These are phyloP conservation scores for Phylloporus sp. DNA, from an alignment of 768 basidiomycete species.

Conservation along the genomic window DNA sequence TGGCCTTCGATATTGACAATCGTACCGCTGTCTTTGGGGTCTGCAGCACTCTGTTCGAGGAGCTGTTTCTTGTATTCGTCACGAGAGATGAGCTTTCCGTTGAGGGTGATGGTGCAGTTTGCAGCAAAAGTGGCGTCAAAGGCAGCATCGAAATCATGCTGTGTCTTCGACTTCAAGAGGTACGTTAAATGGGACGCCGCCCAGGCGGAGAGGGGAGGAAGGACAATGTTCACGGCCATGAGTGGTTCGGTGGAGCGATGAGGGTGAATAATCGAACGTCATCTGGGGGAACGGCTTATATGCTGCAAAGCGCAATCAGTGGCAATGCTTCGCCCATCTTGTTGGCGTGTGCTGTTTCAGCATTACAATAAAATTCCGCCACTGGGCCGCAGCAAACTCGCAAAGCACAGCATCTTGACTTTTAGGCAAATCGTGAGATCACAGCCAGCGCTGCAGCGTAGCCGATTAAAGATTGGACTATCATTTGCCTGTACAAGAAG, in stretches of 20 bases:
- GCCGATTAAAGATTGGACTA: too few species aligned
- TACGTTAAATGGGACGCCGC: conserved; percentile 35
- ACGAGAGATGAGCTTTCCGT: conserved; percentile 36
- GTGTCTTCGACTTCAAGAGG: conserved; percentile 36
- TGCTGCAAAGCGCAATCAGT: background rate
- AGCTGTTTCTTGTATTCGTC: conserved; percentile 38
- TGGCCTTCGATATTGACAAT: conserved; percentile 23
- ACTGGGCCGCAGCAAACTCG: background rate
- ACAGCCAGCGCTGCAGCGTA: too few species aligned
- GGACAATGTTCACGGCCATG: conserved; percentile 31
- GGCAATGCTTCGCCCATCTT: background rate
- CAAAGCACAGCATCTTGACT: conserved; percentile 3
- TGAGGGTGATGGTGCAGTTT: conserved; percentile 36
- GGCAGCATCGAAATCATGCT: conserved; percentile 30
- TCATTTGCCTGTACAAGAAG: too few species aligned
- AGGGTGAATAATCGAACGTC: background rate
- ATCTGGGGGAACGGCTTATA: conserved; percentile 11
- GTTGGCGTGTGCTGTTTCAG: background rate
- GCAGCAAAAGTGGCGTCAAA: conserved; percentile 40
- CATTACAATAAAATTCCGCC: background rate
- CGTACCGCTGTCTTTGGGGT: conserved; percentile 8
- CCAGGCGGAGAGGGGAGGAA: conserved; percentile 41
- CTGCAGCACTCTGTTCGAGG: conserved; percentile 25
- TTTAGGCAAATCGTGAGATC: background rate
- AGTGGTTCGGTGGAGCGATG: background rate